These are phyloP conservation scores for Colletotrichum truncatum DNA, from an alignment of 2,329 filamentous ascomycete genomes.

Conservation along the genomic window DNA sequence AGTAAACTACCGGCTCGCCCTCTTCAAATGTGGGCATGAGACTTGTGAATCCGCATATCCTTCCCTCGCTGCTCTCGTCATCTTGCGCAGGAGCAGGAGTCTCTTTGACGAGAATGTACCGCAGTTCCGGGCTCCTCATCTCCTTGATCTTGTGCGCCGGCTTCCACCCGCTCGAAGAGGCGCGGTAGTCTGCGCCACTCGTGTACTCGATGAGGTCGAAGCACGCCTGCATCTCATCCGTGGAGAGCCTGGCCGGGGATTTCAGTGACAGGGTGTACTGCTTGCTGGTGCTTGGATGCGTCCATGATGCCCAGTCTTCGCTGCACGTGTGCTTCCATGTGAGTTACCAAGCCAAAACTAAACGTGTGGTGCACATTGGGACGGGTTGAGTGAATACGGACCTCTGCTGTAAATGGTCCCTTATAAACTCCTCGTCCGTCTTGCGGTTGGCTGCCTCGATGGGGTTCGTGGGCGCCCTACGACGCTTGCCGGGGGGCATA, in stretches of 20 bases:
- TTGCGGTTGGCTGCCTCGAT: slow-evolving; percentile 60
- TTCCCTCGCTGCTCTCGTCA: slow-evolving; percentile 31
- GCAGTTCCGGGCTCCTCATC: slow-evolving; percentile 74
- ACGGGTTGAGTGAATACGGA: slow-evolving; percentile 36
- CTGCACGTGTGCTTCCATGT: neutral
- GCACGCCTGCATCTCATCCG: slow-evolving; percentile 60
- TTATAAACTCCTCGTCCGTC: slow-evolving; percentile 57
- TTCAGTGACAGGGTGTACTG: slow-evolving; percentile 56
- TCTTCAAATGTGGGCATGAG: slow-evolving; percentile 78
- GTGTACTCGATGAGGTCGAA: slow-evolving; percentile 69
- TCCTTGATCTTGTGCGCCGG: slow-evolving; percentile 68
- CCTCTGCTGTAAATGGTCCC: slow-evolving; percentile 57
- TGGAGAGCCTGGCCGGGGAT: slow-evolving; percentile 46
- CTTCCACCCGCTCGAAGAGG: slow-evolving; percentile 71
- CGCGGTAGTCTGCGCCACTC: slow-evolving; percentile 70
- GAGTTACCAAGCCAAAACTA: neutral
- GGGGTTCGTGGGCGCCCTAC: slow-evolving; percentile 37
- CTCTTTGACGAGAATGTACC: slow-evolving; percentile 70
- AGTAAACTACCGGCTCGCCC: slow-evolving; percentile 73
- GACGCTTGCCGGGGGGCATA: slow-evolving; percentile 30
- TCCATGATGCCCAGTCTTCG: slow-evolving; percentile 54
- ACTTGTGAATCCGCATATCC: slow-evolving; percentile 67
- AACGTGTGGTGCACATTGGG: neutral
- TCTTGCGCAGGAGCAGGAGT: too few relatives aligned
- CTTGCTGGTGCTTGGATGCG: slow-evolving; percentile 54